Conservation (phyloP, 257 asterid species). For the Jaltomata sinuosa region DNA sequence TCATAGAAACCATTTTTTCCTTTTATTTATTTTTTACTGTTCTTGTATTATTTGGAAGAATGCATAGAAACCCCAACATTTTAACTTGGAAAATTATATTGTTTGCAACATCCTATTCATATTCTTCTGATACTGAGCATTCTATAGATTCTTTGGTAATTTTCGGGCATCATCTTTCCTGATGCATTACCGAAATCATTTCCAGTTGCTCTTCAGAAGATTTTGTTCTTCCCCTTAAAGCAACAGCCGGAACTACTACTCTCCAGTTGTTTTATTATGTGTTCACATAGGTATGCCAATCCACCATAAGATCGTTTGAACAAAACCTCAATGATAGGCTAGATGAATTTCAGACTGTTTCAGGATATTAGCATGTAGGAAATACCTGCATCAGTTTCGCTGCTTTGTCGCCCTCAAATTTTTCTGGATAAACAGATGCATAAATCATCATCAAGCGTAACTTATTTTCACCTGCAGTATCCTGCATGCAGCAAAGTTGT, state of each 20-base stretch:
- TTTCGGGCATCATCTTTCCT: background rate
- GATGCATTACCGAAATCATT: background rate
- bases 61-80: background rate
- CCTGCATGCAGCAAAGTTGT: constrained; percentile 32
- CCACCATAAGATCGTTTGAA: background rate
- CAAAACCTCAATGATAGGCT: background rate
- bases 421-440: constrained; percentile 82
- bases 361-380: background rate
- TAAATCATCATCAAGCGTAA: constrained; percentile 86
- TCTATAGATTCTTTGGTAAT: background rate
- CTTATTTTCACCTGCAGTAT: constrained; percentile 48
- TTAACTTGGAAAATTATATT: background rate
- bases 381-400: constrained; percentile 90
- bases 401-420: constrained; percentile 92
- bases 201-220: background rate
- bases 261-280: background rate
- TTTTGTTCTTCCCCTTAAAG: background rate
- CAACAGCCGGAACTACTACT: background rate
- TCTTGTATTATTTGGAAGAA: background rate
- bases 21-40: background rate
- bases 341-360: background rate
- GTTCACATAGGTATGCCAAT: background rate
- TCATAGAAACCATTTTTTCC: background rate
- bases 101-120: background rate
- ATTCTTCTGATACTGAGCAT: background rate